Conservation (phyloP, 2,329 filamentous ascomycete genomes). For the Coniochaeta ligniaria region DNA sequence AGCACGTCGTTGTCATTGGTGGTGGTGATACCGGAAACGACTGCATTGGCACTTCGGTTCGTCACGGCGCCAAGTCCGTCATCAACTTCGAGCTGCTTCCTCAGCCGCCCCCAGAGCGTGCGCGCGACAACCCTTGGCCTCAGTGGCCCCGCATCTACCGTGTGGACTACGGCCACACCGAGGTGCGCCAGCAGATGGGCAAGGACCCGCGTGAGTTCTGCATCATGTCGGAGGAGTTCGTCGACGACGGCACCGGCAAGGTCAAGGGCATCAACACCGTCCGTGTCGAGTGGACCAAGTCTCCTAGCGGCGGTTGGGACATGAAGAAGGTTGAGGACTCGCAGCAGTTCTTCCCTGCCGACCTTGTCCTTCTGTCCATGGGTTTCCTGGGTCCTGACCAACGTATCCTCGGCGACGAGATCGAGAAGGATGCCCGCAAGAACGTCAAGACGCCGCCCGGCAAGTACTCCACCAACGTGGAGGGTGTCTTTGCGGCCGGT, state of each 20-base stretch:
- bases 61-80: constrained; percentile 91
- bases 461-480: constrained; percentile 80
- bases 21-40: constrained; percentile 98
- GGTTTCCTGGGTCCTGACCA: constrained; percentile 94
- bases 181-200: constrained; percentile 93
- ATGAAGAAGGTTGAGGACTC: constrained; percentile 96
- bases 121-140: constrained; percentile 92
- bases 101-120: constrained; percentile 84
- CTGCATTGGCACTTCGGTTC: constrained; percentile 93
- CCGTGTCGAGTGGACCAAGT: constrained; percentile 94
- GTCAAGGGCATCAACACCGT: constrained; percentile 96
- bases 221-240: constrained; percentile 97
- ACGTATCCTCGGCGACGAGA: constrained; percentile 74
- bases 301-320: constrained; percentile 84
- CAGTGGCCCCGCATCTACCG: constrained; percentile 98
- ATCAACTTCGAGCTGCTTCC: constrained; percentile 95
- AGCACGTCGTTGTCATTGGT: constrained; percentile 93
- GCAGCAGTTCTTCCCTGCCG: constrained; percentile 93
- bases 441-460: constrained; percentile 91
- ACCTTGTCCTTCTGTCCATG: constrained; percentile 92
- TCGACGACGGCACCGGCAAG: constrained; percentile 77
- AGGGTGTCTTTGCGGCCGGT: constrained; percentile 87
- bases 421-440: constrained; percentile 88
- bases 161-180: constrained; percentile 94
- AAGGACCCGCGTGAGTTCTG: constrained; percentile 95